A percentile compares a stretch with the other conserved stretches of the same genome.
Conservation (phyloP, 179 eudicot species). For the Gypsophila paniculata region DNA sequence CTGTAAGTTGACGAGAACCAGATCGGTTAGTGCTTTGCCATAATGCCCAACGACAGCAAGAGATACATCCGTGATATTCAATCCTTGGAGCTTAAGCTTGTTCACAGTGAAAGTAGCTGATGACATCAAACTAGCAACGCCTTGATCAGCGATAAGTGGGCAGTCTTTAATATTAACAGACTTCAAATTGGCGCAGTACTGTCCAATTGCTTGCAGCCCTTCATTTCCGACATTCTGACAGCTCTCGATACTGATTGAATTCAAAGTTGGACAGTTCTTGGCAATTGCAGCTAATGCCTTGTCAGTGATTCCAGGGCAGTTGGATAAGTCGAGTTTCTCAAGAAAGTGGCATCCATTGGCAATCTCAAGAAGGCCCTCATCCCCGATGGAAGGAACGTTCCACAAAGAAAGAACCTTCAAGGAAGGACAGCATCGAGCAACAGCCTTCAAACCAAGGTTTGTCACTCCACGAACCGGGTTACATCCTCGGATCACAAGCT, state of each 20-base stretch:
- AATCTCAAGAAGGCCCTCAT: conserved; percentile 68
- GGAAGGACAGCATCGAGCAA: conserved; percentile 72
- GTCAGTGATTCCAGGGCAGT: conserved; percentile 54
- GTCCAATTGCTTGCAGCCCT: conserved; percentile 56
- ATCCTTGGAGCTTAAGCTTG: conserved; percentile 59
- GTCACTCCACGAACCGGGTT: conserved; percentile 52
- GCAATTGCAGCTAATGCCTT: conserved; percentile 60
- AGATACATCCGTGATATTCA: conserved; percentile 59
- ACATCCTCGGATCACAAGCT: conserved; percentile 60
- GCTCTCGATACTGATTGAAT: conserved; percentile 43
- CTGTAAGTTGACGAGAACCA: conserved; percentile 45
- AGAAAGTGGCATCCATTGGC: conserved; percentile 55
- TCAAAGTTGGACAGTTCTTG: conserved; percentile 49
- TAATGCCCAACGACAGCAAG: conserved; percentile 76
- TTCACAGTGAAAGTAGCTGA: conserved; percentile 44
- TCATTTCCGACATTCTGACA: conserved; percentile 60
- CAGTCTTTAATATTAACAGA: conserved; percentile 54
- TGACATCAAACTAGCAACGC: conserved; percentile 58
- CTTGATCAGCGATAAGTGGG: conserved; percentile 70
- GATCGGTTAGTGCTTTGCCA: conserved; percentile 52
- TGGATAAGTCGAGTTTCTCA: conserved; percentile 67
- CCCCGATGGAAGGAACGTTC: conserved; percentile 56
- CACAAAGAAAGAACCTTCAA: conserved; percentile 59
- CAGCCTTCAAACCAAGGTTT: conserved; percentile 55
- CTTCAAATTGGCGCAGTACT: conserved; percentile 49